Percentiles rank a stretch among this genome's conserved stretches.
These are phyloP conservation scores for Postia placenta DNA, from an alignment of 768 basidiomycete genomes.

Conservation along the genomic window DNA sequence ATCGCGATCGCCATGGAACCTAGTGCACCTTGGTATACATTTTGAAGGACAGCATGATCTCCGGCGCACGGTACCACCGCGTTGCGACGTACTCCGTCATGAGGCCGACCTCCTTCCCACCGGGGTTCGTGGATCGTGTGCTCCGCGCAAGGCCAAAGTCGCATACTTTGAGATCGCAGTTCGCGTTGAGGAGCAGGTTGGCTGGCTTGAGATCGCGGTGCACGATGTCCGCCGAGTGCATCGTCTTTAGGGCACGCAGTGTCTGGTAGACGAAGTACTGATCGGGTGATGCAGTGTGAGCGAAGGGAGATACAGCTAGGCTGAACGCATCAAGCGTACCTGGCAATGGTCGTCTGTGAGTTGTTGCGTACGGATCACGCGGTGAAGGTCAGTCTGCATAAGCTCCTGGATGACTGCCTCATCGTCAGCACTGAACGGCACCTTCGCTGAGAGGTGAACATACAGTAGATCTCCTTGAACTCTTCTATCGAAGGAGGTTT, in stretches of 20 bases:
- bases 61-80: slow-evolving; percentile 89
- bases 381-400: slow-evolving; percentile 88
- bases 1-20: slow-evolving; percentile 1
- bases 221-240: slow-evolving; percentile 81
- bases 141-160: slow-evolving; percentile 83
- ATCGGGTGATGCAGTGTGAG: slow-evolving; percentile 14
- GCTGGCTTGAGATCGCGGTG: slow-evolving; percentile 81
- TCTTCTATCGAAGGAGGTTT: slow-evolving; percentile 67
- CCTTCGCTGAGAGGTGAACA: slow-evolving; percentile 20
- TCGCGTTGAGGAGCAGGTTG: slow-evolving; percentile 83
- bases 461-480: slow-evolving; percentile 88
- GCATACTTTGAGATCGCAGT: slow-evolving; percentile 85
- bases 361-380: slow-evolving; percentile 86
- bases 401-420: slow-evolving; percentile 72
- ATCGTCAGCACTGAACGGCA: no score
- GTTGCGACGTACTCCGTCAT: slow-evolving; percentile 90
- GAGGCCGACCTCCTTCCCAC: slow-evolving; percentile 57
- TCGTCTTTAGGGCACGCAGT: slow-evolving; percentile 80
- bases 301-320: not conserved
- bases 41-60: slow-evolving; percentile 94
- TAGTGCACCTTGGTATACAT: slow-evolving; percentile 65
- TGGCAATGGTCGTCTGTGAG: slow-evolving; percentile 88
- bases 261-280: slow-evolving; percentile 83
- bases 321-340: slow-evolving; percentile 30
- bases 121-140: slow-evolving; percentile 46